Evolutionary conservation across 2,329 filamentous ascomycete genomes (phyloP), one percentile per base, ranked within the genome.

Genomic region (Pseudocercospora macadamiae): DNA sequence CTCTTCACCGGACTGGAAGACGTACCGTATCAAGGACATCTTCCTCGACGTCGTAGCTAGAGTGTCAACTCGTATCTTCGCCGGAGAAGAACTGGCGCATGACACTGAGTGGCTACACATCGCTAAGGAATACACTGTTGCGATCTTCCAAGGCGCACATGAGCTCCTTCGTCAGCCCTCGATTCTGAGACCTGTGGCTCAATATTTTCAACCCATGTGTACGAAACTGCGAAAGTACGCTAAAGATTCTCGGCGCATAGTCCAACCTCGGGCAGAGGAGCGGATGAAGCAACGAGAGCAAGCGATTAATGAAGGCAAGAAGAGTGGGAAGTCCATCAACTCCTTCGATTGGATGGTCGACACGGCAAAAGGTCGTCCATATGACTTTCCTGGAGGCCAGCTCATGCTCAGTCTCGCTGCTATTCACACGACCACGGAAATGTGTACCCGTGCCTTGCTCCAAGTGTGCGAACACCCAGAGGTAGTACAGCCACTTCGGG

Each of bases 51-150:
- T 78, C 4, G 69, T 79, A 19, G 70, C 73, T 12, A 73, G 75
- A n/a, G 64, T 76, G 5, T 75, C 75, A 0, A 71, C 73, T 2
- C 71, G 76, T 16, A 66, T 79, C 36, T 74, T 78, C 47, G 66
- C 74, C 28, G 75, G 77, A 10, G 65, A 72, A 4, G 60, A 63
- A 14, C 62, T 76, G 10, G 73, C 72, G 42, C 69, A 70, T 32
- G 73, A 77, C 55, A 62, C 73, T 54, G 62, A 71, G 48, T 79
- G 76, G 76, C 63, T 78, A 14, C 54, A 69, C 1, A 66, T 70
- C 2, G 64, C 70, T 21, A 70, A 68, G n/a, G 55, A 64, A 19
- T 77, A 77, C 64, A 72, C 75, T 70, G 21, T 55, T 12, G 25
- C 44, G 12, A 37, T 26, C 5, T 55, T 55, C 16, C 10, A 26